A percentile compares a stretch with the other conserved stretches of the same genome.
Evolutionary conservation across 2,329 filamentous ascomycete species (phyloP).

Genomic region (Chrysoporthe puriensis): DNA sequence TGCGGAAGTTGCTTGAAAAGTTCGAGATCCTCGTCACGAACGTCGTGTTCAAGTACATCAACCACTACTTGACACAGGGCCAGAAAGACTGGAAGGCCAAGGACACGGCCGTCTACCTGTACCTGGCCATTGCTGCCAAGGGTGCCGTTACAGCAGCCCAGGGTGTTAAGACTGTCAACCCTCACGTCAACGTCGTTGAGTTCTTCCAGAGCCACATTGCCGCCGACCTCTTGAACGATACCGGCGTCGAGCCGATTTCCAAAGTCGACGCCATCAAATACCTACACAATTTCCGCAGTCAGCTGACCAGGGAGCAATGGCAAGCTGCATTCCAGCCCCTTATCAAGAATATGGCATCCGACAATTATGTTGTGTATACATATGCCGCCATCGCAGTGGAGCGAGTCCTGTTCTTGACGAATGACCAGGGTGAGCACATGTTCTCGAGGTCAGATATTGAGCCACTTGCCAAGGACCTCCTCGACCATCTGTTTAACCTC

Average conservation of each 20-base stretch:
- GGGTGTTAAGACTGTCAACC: conserved; percentile 88
- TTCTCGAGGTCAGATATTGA: conserved; percentile 80
- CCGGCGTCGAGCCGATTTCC: conserved; percentile 76
- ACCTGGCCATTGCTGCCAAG: conserved; percentile 91
- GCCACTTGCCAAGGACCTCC: conserved; percentile 80
- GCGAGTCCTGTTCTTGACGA: conserved; percentile 81
- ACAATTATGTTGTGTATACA: conserved; percentile 96
- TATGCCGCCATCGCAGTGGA: conserved; percentile 98
- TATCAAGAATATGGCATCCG: conserved; percentile 86
- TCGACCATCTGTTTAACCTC: conserved; percentile 87
- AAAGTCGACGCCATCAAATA: conserved; percentile 99
- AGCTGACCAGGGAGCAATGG: conserved; percentile 91
- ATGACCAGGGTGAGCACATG: conserved; percentile 74
- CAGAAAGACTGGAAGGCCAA: conserved; percentile 94
- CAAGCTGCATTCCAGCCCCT: conserved; percentile 85
- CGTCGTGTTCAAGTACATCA: conserved; percentile 86
- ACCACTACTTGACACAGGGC: conserved; percentile 80
- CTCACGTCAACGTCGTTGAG: conserved; percentile 84
- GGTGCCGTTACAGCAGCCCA: conserved; percentile 84
- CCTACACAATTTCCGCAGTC: conserved; percentile 94
- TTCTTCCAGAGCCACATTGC: conserved; percentile 96
- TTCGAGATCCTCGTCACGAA: conserved; percentile 84
- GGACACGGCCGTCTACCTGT: conserved; percentile 97
- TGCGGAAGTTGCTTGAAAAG: conserved; percentile 84
- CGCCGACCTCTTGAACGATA: conserved; percentile 76